Percentiles rank a stretch among this genome's conserved stretches.
Conservation (phyloP, 2,329 filamentous ascomycete genomes). For the Remersonia thermophila region DNA sequence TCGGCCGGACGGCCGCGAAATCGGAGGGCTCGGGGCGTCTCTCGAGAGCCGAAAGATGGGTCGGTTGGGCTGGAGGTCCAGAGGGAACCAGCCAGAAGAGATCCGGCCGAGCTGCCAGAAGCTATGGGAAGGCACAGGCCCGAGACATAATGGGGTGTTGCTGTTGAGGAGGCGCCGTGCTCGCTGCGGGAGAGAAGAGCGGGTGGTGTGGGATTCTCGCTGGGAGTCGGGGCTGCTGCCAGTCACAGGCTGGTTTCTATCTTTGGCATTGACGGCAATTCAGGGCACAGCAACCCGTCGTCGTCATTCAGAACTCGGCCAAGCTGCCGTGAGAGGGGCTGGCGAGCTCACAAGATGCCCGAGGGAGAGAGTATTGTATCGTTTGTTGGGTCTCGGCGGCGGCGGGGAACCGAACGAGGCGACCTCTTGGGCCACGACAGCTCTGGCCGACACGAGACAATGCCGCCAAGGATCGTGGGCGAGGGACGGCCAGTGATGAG, state of each 20-base stretch:
- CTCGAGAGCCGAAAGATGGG: slow-evolving; percentile 4
- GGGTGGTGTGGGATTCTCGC: slow-evolving; percentile 14
- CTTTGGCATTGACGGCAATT: slow-evolving; percentile 4
- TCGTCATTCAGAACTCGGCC: not conserved
- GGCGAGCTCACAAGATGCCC: too few relatives aligned
- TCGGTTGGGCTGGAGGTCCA: slow-evolving; percentile 4
- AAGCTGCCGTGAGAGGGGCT: too few relatives aligned
- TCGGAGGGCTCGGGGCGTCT: not conserved
- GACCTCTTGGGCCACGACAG: too few relatives aligned
- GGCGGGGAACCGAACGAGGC: too few relatives aligned
- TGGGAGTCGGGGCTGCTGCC: slow-evolving; percentile 1
- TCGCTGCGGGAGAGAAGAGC: too few relatives aligned
- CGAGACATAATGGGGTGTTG: slow-evolving; percentile 32
- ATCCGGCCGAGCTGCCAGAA: slow-evolving; percentile 35
- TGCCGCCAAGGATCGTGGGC: too few relatives aligned
- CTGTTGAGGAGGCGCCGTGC: too few relatives aligned
- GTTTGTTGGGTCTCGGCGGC: too few relatives aligned
- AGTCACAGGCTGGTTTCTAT: slow-evolving; percentile 1
- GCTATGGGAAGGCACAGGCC: slow-evolving; percentile 32
- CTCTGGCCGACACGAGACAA: too few relatives aligned
- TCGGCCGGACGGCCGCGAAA: not conserved
- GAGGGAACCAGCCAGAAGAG: slow-evolving; percentile 12
- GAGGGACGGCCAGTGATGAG: too few relatives aligned
- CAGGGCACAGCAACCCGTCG: not conserved
- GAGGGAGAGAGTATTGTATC: too few relatives aligned